Conservation (phyloP, 331 rosid species). For the Dryas integrifolia region DNA sequence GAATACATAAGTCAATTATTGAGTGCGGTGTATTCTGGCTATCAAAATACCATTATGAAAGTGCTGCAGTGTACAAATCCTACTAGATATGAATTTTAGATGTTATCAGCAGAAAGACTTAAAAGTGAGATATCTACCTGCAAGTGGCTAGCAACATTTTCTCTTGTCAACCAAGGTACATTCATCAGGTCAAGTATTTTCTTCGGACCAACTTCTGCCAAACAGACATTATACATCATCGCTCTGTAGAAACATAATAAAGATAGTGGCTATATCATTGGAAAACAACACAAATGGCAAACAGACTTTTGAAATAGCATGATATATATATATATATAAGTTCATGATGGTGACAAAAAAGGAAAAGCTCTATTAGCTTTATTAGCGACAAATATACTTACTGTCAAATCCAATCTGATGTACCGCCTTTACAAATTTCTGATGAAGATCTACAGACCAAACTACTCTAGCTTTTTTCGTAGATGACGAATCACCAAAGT, state of each 20-base stretch:
- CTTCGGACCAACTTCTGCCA: constrained; percentile 98
- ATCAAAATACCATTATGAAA: not conserved
- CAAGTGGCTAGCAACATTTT: constrained; percentile 97
- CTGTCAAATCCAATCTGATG: constrained; percentile 93
- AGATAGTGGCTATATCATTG: constrained; percentile 34
- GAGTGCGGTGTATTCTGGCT: constrained; percentile 6
- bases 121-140: constrained; percentile 52
- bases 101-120: constrained; percentile 20
- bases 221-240: constrained; percentile 51
- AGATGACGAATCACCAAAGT: constrained; percentile 62
- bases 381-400: constrained; percentile 38
- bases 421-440: constrained; percentile 94
- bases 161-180: constrained; percentile 88
- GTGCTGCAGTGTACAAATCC: not conserved
- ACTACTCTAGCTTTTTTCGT: constrained; percentile 89
- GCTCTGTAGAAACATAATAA: constrained; percentile 32
- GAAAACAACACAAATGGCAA: constrained; percentile 8
- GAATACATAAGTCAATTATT: not conserved
- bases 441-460: constrained; percentile 98
- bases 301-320: not conserved
- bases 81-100: not conserved
- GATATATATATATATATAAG: not conserved
- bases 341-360: constrained; percentile 14
- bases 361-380: not conserved
- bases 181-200: constrained; percentile 92